Evolutionary conservation across 2,329 filamentous ascomycete genomes (phyloP).

Genomic region (Chrysoporthe cubensis): DNA sequence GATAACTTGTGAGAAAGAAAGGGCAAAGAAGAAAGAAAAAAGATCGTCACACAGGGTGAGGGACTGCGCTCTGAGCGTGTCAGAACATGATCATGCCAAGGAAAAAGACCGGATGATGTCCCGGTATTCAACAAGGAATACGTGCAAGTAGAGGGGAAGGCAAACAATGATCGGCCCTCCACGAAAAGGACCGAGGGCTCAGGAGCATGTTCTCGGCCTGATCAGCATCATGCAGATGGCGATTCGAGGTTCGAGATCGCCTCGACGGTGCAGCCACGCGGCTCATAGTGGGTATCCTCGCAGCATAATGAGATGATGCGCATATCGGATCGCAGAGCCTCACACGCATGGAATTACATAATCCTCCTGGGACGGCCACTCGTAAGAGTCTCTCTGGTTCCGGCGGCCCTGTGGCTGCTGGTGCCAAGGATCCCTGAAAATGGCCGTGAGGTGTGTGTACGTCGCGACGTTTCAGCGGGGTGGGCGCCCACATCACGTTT

Average conservation of each 20-base stretch:
- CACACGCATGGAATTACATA: not conserved
- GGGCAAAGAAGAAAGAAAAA: not conserved
- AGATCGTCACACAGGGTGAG: not conserved
- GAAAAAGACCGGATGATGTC: not conserved
- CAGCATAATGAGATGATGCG: not conserved
- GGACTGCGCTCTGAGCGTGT: not conserved
- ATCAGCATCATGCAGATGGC: constrained; percentile 6
- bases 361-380: not conserved
- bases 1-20: not conserved
- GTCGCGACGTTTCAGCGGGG: constrained; percentile 14
- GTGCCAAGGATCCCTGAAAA: not conserved
- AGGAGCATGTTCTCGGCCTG: not conserved
- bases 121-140: not conserved
- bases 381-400: not conserved
- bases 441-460: not conserved
- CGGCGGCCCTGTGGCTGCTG: not conserved
- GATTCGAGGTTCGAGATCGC: constrained; percentile 7
- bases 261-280: not conserved
- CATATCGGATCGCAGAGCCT: not conserved
- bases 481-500: constrained; percentile 5
- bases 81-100: constrained; percentile 6
- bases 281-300: constrained; percentile 6
- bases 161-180: too few species aligned
- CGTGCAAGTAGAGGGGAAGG: not conserved
- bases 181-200: not conserved